These are phyloP conservation scores for Botrytis squamosa DNA, from an alignment of 2,329 filamentous ascomycete species.

Conservation along the genomic window DNA sequence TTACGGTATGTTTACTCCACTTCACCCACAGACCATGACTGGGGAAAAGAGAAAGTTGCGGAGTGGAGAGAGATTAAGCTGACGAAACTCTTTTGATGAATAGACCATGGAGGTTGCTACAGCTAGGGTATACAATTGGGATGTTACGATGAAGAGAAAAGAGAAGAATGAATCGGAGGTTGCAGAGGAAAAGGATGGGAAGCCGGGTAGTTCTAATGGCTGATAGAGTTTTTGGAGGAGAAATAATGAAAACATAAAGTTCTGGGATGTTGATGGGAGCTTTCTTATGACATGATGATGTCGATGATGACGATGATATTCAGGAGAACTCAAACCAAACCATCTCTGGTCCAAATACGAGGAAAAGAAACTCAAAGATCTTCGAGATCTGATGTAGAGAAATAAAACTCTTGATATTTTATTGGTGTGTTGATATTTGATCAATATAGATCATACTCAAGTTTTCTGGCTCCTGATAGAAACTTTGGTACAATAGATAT, in stretches of 20 bases:
- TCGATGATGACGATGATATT: conserved; percentile 9
- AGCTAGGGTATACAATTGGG: conserved; percentile 98
- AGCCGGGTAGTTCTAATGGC: conserved; percentile 38
- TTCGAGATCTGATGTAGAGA: conserved; percentile 4
- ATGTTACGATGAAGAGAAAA: conserved; percentile 92
- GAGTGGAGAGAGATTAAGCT: conserved; percentile 9
- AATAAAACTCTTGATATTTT: conserved; percentile 3
- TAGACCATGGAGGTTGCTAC: conserved; percentile 84
- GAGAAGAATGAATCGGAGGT: conserved; percentile 68
- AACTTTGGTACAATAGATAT: background rate
- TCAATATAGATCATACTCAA: conserved; percentile 10
- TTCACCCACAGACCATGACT: background rate
- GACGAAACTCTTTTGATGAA: conserved; percentile 20
- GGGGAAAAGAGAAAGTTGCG: background rate
- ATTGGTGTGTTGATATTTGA: background rate
- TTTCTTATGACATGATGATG: background rate
- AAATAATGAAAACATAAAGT: conserved; percentile 19
- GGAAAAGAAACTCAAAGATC: background rate
- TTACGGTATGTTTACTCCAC: conserved; percentile 65
- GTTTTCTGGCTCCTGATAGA: background rate
- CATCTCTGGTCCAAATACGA: background rate
- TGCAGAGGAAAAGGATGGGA: conserved; percentile 36
- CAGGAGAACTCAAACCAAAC: conserved; percentile 15
- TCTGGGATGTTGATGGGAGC: background rate
- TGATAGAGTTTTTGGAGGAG: conserved; percentile 24